Evolutionary conservation across 2,329 filamentous ascomycete species (phyloP).

Genomic region (Colletotrichum trifolii): DNA sequence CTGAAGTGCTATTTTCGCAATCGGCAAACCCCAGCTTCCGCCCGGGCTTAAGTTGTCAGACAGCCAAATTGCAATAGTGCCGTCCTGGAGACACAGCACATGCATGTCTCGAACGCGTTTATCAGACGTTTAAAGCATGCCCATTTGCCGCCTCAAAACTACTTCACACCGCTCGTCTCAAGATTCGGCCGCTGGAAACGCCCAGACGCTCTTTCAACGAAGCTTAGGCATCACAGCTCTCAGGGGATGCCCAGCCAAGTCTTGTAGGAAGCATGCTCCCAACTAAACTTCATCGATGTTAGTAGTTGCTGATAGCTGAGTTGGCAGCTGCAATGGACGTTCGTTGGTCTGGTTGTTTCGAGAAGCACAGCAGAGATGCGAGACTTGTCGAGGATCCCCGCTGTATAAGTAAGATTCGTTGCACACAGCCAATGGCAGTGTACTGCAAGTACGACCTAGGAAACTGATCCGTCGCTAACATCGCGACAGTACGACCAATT

Average conservation of each 20-base stretch:
- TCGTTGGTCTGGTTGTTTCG: no score
- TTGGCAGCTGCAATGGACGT: background rate
- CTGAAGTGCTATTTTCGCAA: slow-evolving; percentile 15
- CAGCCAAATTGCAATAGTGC: slow-evolving; percentile 10
- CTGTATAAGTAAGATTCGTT: background rate
- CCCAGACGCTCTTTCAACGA: slow-evolving; percentile 11
- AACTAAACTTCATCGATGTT: background rate
- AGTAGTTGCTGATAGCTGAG: background rate
- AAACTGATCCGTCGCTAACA: slow-evolving; percentile 28
- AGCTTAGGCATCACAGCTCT: slow-evolving; percentile 22
- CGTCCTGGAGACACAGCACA: slow-evolving; percentile 7
- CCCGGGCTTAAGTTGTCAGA: slow-evolving; percentile 8
- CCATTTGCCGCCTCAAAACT: background rate
- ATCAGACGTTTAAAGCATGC: slow-evolving; percentile 20
- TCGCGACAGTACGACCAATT: slow-evolving; percentile 22
- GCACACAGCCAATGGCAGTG: no score
- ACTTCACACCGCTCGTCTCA: slow-evolving; percentile 26
- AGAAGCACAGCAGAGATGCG: no score
- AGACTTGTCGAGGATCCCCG: background rate
- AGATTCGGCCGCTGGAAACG: slow-evolving; percentile 20
- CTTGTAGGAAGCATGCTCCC: background rate
- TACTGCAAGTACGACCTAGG: no score
- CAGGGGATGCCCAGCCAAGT: slow-evolving; percentile 7
- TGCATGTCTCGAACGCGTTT: slow-evolving; percentile 27
- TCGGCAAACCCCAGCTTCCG: slow-evolving; percentile 2